Percentiles rank a stretch among this genome's conserved stretches.
phyloP scores from a whole-genome alignment of 169 alveolate species.

The Sarcocystis neurona region DNA sequence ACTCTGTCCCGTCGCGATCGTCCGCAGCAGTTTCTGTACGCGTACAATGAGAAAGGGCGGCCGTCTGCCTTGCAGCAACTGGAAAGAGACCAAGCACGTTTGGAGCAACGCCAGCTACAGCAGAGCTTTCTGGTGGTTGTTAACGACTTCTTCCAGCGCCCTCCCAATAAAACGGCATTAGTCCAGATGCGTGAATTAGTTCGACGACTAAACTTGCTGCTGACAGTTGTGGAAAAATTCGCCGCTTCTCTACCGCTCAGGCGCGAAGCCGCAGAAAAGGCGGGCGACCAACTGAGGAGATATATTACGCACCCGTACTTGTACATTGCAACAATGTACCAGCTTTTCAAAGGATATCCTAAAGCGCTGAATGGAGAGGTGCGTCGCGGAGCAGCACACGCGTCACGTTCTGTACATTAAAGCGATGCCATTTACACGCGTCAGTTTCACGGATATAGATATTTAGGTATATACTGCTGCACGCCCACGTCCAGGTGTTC shows the following conservation, averaged over 20 bases:
- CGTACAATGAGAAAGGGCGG: conserved; percentile 33
- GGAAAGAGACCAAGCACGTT: conserved; percentile 22
- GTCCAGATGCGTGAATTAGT: conserved; percentile 41
- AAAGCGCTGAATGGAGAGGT: conserved; percentile 47
- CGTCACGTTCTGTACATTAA: too few relatives aligned
- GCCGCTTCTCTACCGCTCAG: conserved; percentile 23
- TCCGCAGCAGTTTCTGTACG: conserved; percentile 57
- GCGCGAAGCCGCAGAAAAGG: conserved; percentile 41
- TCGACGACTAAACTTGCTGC: conserved; percentile 17
- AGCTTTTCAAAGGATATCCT: conserved; percentile 44
- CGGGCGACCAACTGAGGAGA: conserved; percentile 25
- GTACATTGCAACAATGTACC: conserved; percentile 46
- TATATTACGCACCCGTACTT: conserved; percentile 51
- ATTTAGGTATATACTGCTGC: too few relatives aligned
- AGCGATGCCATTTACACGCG: too few relatives aligned
- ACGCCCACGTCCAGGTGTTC: too few relatives aligned
- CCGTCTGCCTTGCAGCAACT: not conserved
- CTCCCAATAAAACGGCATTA: conserved; percentile 16
- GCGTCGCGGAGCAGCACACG: too few relatives aligned
- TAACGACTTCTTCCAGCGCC: conserved; percentile 35
- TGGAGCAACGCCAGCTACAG: conserved; percentile 53
- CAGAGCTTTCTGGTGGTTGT: conserved; percentile 49
- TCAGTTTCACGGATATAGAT: too few relatives aligned
- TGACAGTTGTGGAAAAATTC: conserved; percentile 27
- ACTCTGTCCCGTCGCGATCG: not conserved